phyloP scores from a whole-genome alignment of 352 stramenopile species.

The Phytophthora constricta region DNA sequence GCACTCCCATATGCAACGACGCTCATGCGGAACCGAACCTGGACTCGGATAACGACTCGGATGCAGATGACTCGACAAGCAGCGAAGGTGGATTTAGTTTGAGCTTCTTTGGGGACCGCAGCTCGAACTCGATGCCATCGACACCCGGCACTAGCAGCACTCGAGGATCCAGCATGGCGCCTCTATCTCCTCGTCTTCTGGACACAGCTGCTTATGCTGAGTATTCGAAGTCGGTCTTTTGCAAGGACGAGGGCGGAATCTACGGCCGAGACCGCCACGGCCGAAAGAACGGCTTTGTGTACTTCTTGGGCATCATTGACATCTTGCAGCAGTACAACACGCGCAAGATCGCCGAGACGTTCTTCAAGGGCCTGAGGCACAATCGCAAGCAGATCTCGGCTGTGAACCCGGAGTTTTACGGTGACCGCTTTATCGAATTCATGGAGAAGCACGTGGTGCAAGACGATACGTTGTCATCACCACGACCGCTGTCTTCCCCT shows the following conservation, averaged over 20 bases:
- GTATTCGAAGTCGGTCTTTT: slow-evolving; percentile 75
- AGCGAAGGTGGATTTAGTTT: slow-evolving; percentile 37
- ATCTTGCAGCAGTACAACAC: slow-evolving; percentile 95
- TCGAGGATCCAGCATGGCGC: slow-evolving; percentile 12
- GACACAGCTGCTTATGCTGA: slow-evolving; percentile 50
- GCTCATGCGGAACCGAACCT: slow-evolving; percentile 16
- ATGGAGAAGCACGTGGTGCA: slow-evolving; percentile 83
- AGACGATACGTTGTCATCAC: slow-evolving; percentile 55
- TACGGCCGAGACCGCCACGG: slow-evolving; percentile 64
- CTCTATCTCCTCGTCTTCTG: slow-evolving; percentile 60
- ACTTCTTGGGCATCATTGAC: slow-evolving; percentile 94
- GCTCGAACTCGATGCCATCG: slow-evolving; percentile 25
- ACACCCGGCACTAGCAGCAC: slow-evolving; percentile 14
- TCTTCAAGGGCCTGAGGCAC: slow-evolving; percentile 88
- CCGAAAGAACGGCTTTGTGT: slow-evolving; percentile 83
- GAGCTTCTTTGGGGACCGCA: slow-evolving; percentile 33
- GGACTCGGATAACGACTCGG: slow-evolving; percentile 49
- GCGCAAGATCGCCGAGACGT: slow-evolving; percentile 90
- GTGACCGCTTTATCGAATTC: slow-evolving; percentile 91
- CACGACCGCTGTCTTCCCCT: slow-evolving; percentile 10
- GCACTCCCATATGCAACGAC: slow-evolving; percentile 32
- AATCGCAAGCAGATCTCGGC: slow-evolving; percentile 90
- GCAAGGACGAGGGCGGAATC: slow-evolving; percentile 77
- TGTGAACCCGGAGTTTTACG: slow-evolving; percentile 89
- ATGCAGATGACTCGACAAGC: slow-evolving; percentile 48